Percentiles rank a stretch among this genome's conserved stretches.
Conservation (phyloP, 164 flowering plant genomes). For the Protea cynaroides region DNA sequence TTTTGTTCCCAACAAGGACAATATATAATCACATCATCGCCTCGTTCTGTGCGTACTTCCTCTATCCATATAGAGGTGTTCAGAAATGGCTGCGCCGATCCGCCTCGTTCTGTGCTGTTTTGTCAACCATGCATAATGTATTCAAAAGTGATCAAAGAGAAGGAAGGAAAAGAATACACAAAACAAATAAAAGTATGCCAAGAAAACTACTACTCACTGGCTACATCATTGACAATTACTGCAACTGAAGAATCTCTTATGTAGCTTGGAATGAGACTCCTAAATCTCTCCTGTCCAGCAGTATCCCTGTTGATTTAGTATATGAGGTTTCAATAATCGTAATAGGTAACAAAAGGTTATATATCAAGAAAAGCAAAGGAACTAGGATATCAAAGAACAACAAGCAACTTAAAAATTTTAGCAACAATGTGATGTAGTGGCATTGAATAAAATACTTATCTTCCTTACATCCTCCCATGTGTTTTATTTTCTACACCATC, state of each 20-base stretch:
- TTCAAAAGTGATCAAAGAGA: not conserved
- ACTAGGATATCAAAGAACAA: too few species aligned
- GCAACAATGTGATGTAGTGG: too few species aligned
- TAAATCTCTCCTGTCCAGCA: constrained; percentile 90
- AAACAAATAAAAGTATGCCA: not conserved
- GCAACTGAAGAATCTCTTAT: constrained; percentile 95
- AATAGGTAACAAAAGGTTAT: not conserved
- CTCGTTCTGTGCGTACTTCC: constrained; percentile 88
- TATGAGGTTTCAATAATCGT: not conserved
- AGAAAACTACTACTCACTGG: constrained; percentile 45
- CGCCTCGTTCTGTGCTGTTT: too few species aligned
- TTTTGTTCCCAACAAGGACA: constrained; percentile 89
- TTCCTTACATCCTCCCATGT: too few species aligned
- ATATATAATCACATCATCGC: constrained; percentile 88
- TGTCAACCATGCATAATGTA: too few species aligned
- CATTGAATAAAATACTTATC: too few species aligned
- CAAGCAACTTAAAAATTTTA: too few species aligned
- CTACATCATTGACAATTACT: constrained; percentile 79
- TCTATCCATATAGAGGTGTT: constrained; percentile 84
- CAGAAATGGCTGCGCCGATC: constrained; percentile 71
- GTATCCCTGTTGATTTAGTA: constrained; percentile 59
- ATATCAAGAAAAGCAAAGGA: not conserved
- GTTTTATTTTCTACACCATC: too few species aligned
- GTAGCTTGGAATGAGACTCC: constrained; percentile 94
- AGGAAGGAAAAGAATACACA: not conserved